Base-by-base conservation (phyloP, 202 grass and related monocot species). In the Setaria viridis region DNA sequence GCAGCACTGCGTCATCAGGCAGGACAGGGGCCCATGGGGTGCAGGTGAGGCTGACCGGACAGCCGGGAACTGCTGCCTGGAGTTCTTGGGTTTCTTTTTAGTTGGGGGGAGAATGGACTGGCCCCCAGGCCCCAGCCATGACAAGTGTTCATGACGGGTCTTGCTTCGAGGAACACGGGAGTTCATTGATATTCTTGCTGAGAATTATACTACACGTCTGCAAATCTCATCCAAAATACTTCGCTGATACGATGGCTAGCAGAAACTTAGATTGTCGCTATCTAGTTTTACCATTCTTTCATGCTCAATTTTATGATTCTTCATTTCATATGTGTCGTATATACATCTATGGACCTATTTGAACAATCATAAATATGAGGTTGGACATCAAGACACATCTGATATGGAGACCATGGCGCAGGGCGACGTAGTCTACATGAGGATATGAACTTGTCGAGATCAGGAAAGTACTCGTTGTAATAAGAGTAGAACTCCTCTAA, bases 71-170 rank as follows among this genome's bases (percentile, higher is more conserved):
- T 43, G 39, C 21, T 11, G 17, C 47, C 33, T 32, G 5, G 19
- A 48, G 19, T 75, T 55, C 30, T 55, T 56, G 55, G 12, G 57
- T 48, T 45, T 42, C 51, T 30, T 45, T 81, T 12, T 13, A 12
- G n/a, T 56, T 75, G 4, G 4, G 37, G 37, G 30, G 17, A 56
- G 33, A 9, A 32, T 45, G 51, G 33, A 45, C 15, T 37, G 50
- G n/a, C 37, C 39, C 0, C 0, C 0, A 48, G n/a, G 25, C 39
- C 0, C 0, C 0, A 48, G 25, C 64, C 6, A 25, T 77, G 35
- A 25, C 25, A 48, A 29, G 82, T 39, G 51, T 57, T 63, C 8
- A 3, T 65, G 70, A 17, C 37, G 11, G 19, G 21, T 41, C 55
- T 62, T 14, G 37, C 25, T 11, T 63, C 56, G n/a, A 78, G 39